Base-by-base conservation (phyloP, 2,329 filamentous ascomycete genomes). In the Talaromyces sp. region DNA sequence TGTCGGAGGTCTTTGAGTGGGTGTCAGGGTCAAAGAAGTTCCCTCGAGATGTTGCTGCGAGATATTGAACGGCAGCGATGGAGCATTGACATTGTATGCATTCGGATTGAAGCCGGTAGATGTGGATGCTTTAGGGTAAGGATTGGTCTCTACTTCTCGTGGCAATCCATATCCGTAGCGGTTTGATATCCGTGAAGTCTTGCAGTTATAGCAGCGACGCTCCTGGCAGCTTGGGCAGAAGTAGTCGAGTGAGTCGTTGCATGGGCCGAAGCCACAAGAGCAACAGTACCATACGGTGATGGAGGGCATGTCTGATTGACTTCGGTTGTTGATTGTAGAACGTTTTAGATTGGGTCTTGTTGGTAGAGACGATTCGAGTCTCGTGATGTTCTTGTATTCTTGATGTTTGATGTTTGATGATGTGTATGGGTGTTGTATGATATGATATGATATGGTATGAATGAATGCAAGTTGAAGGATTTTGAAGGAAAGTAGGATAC, bases 271-370 rank as follows among this genome's bases (percentile, higher is more conserved):
- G 37, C 64, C 61, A 68, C 76, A 78, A 5, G 66, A 50, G 57
- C 75, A 77, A 67, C 76, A 78, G 64, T 73, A 73, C 76, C 76
- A 78, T 27, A 73, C 60, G 13, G 66, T 24, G 14, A 37, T 33
- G 16, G 22, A 22, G 19, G 65, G 65, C 65, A 66, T 66, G 60
- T 47, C 24, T 33, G 11, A 59, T 59, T 59, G 56, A 33, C 37
- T 39, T 31, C 19, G 11, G 22, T n/a, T 59, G 22, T 43, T 59
- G 13, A 11, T 43, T 59, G 33, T 33, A 45, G 22, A 33, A 6
- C 16, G 11, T 10, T 50, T 2, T 14, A n/a, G 24, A 6, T 14
- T 27, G 47, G 9, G 7, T 13, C 6, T 47, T 27, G 37, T 58
- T 41, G 37, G 13, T 24, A 41, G 56, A 27, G 56, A 39, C 9